phyloP scores from a whole-genome alignment of 75 land plant species.

The Cryptomeria japonica region DNA sequence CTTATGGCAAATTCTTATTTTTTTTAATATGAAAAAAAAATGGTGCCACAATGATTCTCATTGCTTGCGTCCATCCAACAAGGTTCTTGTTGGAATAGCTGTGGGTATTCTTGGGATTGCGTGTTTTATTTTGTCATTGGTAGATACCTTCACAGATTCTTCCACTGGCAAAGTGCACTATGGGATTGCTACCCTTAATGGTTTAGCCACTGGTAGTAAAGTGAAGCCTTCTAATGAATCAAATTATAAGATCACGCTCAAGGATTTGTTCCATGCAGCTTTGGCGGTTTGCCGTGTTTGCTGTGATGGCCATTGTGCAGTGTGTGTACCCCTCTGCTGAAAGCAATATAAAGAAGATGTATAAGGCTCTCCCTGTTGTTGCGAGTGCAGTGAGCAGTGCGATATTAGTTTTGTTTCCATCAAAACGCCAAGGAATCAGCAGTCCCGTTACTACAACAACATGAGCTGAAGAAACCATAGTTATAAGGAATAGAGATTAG shows the following conservation, averaged over 20 bases:
- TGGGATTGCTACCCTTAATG: neutral
- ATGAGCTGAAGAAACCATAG: neutral
- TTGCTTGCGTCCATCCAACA: too few relatives aligned
- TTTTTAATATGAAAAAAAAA: too few relatives aligned
- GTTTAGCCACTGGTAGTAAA: neutral
- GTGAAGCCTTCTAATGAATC: neutral
- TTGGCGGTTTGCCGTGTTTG: neutral
- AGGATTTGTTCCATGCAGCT: neutral
- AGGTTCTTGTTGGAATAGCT: neutral
- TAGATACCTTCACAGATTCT: too few relatives aligned
- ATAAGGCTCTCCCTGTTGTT: neutral
- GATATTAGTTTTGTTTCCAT: neutral
- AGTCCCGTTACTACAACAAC: neutral
- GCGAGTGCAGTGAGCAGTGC: neutral
- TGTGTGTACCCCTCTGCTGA: neutral
- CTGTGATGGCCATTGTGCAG: too few relatives aligned
- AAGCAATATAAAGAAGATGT: neutral
- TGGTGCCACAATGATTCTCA: too few relatives aligned
- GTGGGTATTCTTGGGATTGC: neutral
- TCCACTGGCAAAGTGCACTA: neutral
- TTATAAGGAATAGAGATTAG: too few relatives aligned
- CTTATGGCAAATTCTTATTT: too few relatives aligned
- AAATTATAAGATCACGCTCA: neutral
- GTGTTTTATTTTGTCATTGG: neutral
- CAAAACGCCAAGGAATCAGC: neutral